Evolutionary conservation across 306 rosid genomes (phyloP).

Genomic region (Cucumis cinereus): DNA sequence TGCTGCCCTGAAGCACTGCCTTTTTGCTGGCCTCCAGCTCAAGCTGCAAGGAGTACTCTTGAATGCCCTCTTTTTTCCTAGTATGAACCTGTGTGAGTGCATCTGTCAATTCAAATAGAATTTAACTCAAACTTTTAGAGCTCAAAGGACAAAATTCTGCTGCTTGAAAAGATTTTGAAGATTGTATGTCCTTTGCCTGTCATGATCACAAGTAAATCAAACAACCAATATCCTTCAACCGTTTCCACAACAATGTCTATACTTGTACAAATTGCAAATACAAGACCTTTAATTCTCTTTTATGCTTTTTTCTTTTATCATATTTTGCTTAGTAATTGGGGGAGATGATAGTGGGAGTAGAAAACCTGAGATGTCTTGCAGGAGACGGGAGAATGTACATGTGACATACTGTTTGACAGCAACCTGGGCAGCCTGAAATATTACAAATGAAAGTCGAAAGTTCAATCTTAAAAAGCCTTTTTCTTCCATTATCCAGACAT

Average conservation of each 20-base stretch:
- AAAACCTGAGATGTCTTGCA: constrained; percentile 12
- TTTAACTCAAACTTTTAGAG: constrained; percentile 7
- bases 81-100: constrained; percentile 48
- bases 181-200: neutral
- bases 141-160: neutral
- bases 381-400: constrained; percentile 8
- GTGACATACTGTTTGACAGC: constrained; percentile 12
- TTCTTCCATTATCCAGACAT: neutral
- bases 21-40: constrained; percentile 65
- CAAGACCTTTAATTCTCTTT: neutral
- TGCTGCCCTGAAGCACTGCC: constrained; percentile 71
- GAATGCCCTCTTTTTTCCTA: constrained; percentile 40
- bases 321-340: neutral
- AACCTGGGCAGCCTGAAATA: constrained; percentile 11
- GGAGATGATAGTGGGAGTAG: neutral
- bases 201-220: neutral
- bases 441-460: neutral
- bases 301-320: too few relatives aligned
- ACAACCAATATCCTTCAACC: neutral
- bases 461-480: neutral
- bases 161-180: neutral
- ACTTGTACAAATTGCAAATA: neutral
- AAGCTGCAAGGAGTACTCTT: constrained; percentile 47
- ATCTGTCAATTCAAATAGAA: constrained; percentile 36
- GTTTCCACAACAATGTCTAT: neutral